Conservation (phyloP, 331 rosid genomes). For the Saraca asoca region DNA sequence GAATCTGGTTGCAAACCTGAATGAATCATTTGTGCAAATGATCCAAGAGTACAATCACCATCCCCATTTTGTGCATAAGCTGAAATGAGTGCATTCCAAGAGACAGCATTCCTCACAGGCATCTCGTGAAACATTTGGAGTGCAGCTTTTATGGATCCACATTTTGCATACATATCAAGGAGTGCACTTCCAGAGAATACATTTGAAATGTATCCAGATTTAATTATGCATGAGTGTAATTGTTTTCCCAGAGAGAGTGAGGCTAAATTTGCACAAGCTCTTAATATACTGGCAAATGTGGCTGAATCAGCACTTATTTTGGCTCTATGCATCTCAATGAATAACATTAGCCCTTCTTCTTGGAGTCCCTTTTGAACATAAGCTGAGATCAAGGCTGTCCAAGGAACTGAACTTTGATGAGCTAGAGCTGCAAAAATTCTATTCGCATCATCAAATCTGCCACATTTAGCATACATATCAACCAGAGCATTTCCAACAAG, state of each 20-base stretch:
- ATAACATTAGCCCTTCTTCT: conserved; percentile 62
- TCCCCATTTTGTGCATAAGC: conserved; percentile 84
- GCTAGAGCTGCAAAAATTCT: conserved; percentile 52
- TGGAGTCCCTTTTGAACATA: conserved; percentile 63
- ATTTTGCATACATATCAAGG: conserved; percentile 91
- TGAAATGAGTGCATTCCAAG: conserved; percentile 83
- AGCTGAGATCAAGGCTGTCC: conserved; percentile 84
- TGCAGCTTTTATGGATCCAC: conserved; percentile 78
- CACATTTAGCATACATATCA: conserved; percentile 89
- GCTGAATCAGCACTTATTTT: conserved; percentile 59
- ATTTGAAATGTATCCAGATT: conserved; percentile 68
- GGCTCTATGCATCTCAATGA: conserved; percentile 63
- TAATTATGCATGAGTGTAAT: conserved; percentile 58
- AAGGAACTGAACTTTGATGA: conserved; percentile 64
- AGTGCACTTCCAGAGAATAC: conserved; percentile 87
- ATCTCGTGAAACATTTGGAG: conserved; percentile 70
- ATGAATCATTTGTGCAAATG: conserved; percentile 62
- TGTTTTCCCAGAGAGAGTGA: conserved; percentile 70
- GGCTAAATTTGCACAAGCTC: conserved; percentile 74
- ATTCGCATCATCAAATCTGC: conserved; percentile 58
- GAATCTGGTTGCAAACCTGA: conserved; percentile 73
- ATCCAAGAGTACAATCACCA: conserved; percentile 50
- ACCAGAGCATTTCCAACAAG: conserved; percentile 75
- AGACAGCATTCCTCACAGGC: conserved; percentile 68
- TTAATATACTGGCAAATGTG: conserved; percentile 72